Percentiles rank a stretch among this genome's conserved stretches.
phyloP scores from a whole-genome alignment of 176 grass and related monocot species.

The Cenchrus americanus region DNA sequence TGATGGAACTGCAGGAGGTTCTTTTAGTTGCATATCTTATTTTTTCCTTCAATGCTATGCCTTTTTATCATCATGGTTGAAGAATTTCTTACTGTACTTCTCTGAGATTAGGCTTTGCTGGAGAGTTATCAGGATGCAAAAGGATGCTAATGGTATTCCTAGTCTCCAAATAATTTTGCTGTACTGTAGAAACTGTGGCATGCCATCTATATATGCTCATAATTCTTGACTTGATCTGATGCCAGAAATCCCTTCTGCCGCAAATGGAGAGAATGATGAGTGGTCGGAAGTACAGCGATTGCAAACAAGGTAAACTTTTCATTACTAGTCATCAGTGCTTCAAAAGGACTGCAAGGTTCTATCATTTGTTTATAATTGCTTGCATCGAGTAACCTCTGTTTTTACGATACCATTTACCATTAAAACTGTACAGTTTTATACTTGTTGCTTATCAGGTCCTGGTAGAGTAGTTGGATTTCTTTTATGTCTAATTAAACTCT shows the following conservation, averaged over 20 bases:
- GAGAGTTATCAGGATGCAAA: slow-evolving; percentile 64
- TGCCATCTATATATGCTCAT: slow-evolving; percentile 5
- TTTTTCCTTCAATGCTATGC: neutral
- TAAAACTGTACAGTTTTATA: neutral
- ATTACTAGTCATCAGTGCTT: neutral
- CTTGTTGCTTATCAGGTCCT: slow-evolving; percentile 6
- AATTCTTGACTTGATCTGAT: slow-evolving; percentile 37
- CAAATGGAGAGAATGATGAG: slow-evolving; percentile 58
- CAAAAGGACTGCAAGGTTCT: neutral
- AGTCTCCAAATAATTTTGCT: slow-evolving; percentile 14
- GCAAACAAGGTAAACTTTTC: slow-evolving; percentile 60
- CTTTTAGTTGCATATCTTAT: neutral
- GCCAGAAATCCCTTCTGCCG: slow-evolving; percentile 46
- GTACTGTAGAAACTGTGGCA: neutral
- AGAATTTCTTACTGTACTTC: slow-evolving; percentile 27
- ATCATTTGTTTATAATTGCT: slow-evolving; percentile 7
- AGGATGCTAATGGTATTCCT: slow-evolving; percentile 29
- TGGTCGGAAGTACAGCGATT: slow-evolving; percentile 73
- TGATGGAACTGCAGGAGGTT: slow-evolving; percentile 92
- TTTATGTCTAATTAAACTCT: neutral
- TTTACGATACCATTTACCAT: neutral
- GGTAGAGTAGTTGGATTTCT: neutral
- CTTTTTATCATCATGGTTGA: neutral
- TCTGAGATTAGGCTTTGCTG: slow-evolving; percentile 70
- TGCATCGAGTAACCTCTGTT: neutral